These are phyloP conservation scores for Schizonepeta tenuifolia DNA, from an alignment of 257 asterid genomes.

Conservation along the genomic window DNA sequence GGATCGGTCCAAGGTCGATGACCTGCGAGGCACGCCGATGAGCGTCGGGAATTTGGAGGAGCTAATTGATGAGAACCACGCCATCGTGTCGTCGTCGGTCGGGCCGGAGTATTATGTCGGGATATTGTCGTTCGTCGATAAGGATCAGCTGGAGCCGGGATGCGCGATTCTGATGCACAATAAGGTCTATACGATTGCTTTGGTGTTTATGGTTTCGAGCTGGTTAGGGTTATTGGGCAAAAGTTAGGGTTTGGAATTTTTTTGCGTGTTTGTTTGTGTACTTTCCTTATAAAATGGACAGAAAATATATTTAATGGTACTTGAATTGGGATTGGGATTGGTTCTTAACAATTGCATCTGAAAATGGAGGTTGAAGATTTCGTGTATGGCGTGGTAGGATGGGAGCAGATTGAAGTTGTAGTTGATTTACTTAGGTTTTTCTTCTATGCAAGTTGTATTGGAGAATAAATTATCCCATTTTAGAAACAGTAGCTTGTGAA, in stretches of 20 bases:
- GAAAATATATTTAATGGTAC: background rate
- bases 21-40: slow-evolving; percentile 87
- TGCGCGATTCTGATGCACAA: slow-evolving; percentile 94
- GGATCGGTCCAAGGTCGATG: slow-evolving; percentile 88
- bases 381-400: slow-evolving; percentile 14
- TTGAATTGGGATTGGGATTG: background rate
- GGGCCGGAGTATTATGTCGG: slow-evolving; percentile 95
- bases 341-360: slow-evolving; percentile 4
- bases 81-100: slow-evolving; percentile 79
- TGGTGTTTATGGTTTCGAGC: slow-evolving; percentile 2
- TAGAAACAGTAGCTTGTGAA: background rate
- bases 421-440: background rate
- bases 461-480: slow-evolving; percentile 10
- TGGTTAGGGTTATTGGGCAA: background rate
- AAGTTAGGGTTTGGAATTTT: slow-evolving; percentile 18
- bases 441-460: slow-evolving; percentile 3
- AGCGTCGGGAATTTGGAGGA: slow-evolving; percentile 91
- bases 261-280: background rate
- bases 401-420: background rate
- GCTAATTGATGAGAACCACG: slow-evolving; percentile 92
- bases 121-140: slow-evolving; percentile 84
- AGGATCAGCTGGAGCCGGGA: slow-evolving; percentile 96
- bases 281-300: background rate
- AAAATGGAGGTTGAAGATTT: slow-evolving; percentile 3
- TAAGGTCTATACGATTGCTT: slow-evolving; percentile 51